Base-by-base conservation (phyloP, 345 rosid genomes). In the Excoecaria cochinchinensis region DNA sequence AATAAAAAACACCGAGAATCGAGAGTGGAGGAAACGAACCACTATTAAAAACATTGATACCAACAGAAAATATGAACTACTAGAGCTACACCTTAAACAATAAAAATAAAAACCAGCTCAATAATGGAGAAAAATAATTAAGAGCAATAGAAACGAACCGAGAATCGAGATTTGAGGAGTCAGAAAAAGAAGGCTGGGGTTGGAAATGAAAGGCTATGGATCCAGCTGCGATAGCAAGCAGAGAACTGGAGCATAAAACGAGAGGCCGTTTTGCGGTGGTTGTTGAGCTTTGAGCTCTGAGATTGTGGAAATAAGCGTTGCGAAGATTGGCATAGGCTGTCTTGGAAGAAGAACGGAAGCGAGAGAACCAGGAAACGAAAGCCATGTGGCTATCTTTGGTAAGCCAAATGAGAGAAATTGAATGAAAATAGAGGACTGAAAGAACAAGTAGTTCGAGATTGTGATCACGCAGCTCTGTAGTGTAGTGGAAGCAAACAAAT, bases 211-310 rank as follows among this genome's bases (percentile, higher is more conserved):
- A 76, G 15, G 85, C 86, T 51, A 88, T 78, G 5, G 90, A 83
- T 1, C 85, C 87, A 65, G 90, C 91, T 7, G 98, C 86, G 31
- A 78, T 83, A 0, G 87, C 90, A 12, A 90, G 81, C 65, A 91
- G 82, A 67, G 87, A 85, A 44, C 80, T 67, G 9, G 89, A 82
- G 79, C 87, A 85, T 56, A 70, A 56, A 40, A 24, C 74, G 21
- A 62, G 70, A 39, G 79, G 82, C 53, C 25, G 22, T 0, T 8
- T 51, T 13, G 57, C 38, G 36, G 38, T 63, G 46, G 60, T n/a
- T 5, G 31, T 15, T 10, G 39, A 40, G 58, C 13, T 24, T 40
- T 22, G 50, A 21, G 57, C 58, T 44, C 61, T 74, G 59, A 79
- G 74, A 21, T 76, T 78, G 72, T 73, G 74, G 61, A 58, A 61